Base-by-base conservation (phyloP, 2,329 filamentous ascomycete genomes). In the Xenoacremonium recifei region DNA sequence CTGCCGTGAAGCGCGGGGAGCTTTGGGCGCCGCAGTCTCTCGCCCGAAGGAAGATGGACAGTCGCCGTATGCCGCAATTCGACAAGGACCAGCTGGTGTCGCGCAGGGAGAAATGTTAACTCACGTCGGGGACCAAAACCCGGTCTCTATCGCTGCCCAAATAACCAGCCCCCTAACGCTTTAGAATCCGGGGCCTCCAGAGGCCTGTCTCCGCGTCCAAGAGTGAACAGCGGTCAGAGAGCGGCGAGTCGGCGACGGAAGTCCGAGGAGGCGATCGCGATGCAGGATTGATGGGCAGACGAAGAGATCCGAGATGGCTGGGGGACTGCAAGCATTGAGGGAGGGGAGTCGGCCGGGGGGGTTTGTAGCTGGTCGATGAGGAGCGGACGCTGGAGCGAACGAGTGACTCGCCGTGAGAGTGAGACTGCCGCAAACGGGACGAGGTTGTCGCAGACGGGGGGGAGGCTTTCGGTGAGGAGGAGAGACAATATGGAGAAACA, bases 391-490 rank as follows among this genome's bases (percentile, higher is more conserved):
- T n/a, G 31, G 38, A 48, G 40, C 33, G 38, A 53, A 45, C 40
- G 34, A 38, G 40, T 11, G 40, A 42, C 23, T 42, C 20, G 34
- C 33, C 27, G 12, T 18, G 27, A 32, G 21, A 33, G 12, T 18
- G 27, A 32, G 21, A 33, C 12, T 29, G 31, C 42, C 37, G 37
- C 42, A 40, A 35, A 40, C 37, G 29, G 35, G 21, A 29, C 19
- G 30, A 12, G 32, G 19, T 54, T 44, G 56, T 59, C 54, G 53
- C n/a, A n/a, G n/a, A n/a, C n/a, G n/a, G 50, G 34, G 50, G 53
- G 54, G 51, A 55, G 57, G 55, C 53, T 34, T n/a, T 58, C 53
- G 55, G 51, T 57, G 56, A 58, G 48, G 40, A 52, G 37, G 52
- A 57, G 46, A n/a, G n/a, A n/a, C n/a, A n/a, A n/a, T n/a, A n/a